phyloP scores from a whole-genome alignment of 73 alveolate genomes.

The Loxodes magnus region DNA sequence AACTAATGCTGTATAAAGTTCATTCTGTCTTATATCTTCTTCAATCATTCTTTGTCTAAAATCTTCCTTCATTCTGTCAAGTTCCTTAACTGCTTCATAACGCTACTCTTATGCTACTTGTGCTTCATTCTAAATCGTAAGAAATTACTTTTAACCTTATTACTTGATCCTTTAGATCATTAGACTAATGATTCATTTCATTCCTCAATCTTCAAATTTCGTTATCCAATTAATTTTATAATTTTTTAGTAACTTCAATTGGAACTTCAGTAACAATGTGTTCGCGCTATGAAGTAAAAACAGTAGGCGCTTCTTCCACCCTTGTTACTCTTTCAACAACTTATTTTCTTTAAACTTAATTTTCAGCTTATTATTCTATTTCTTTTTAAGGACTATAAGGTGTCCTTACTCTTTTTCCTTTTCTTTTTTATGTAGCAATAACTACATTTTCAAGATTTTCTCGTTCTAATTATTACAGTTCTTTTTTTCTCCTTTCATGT shows the following conservation, averaged over 20 bases:
- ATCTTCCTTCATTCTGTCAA: constrained; percentile 45
- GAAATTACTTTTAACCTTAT: constrained; percentile 26
- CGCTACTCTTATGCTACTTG: constrained; percentile 42
- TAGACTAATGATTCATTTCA: constrained; percentile 43
- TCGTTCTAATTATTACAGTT: neutral
- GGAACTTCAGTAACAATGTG: constrained; percentile 3
- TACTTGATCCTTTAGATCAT: constrained; percentile 32
- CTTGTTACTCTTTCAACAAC: no score
- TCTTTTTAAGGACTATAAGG: neutral
- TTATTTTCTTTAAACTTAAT: no score
- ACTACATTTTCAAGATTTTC: neutral
- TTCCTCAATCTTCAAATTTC: constrained; percentile 40
- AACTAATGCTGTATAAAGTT: neutral
- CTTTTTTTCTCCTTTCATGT: neutral
- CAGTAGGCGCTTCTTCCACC: no score
- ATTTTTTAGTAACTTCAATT: neutral
- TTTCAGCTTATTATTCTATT: no score
- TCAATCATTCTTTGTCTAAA: neutral
- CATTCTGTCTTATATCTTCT: constrained; percentile 13
- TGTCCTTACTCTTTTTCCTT: constrained; percentile 10
- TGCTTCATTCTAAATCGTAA: no score
- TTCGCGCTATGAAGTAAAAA: neutral
- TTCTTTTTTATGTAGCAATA: neutral
- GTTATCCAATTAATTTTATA: constrained; percentile 25
- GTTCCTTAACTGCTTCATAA: constrained; percentile 51